A percentile compares a stretch with the other conserved stretches of the same genome.
phyloP scores from a whole-genome alignment of 495 filamentous ascomycete species.

The Penicillium argentinense region DNA sequence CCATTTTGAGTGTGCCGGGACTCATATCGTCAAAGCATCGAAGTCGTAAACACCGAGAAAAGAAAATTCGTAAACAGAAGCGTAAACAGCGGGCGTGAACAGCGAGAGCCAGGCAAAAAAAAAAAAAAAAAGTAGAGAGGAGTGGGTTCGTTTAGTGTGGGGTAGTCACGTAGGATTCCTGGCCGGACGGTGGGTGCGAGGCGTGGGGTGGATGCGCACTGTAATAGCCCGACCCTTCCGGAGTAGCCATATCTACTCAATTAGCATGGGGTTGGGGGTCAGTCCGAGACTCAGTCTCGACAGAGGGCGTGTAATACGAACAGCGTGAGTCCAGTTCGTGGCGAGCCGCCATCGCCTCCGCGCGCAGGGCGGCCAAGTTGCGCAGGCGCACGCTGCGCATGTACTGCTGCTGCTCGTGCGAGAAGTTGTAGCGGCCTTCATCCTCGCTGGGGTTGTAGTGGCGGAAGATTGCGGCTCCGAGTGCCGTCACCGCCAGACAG shows the following conservation, averaged over 20 bases:
- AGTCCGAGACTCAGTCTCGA: background rate
- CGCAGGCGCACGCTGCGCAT: conserved; percentile 40
- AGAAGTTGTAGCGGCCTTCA: conserved; percentile 12
- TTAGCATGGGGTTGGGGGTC: conserved; percentile 4
- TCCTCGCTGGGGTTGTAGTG: conserved; percentile 29
- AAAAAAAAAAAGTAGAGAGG: background rate
- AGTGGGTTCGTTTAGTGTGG: background rate
- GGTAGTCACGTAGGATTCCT: background rate
- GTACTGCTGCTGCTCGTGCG: conserved; percentile 37
- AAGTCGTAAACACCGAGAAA: no score
- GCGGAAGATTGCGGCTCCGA: conserved; percentile 36
- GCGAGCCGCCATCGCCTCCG: conserved; percentile 18
- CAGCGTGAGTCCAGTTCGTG: conserved; percentile 35
- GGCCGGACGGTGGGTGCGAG: no score
- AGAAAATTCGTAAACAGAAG: no score
- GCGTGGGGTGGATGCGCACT: conserved; percentile 13
- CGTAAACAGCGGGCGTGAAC: no score
- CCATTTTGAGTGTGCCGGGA: no score
- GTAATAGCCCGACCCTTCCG: conserved; percentile 15
- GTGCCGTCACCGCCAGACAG: conserved; percentile 34
- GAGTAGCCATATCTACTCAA: conserved; percentile 12
- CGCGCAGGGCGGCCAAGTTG: conserved; percentile 29
- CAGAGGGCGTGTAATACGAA: conserved; percentile 26
- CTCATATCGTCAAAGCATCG: no score
- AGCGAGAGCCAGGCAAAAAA: background rate